Evolutionary conservation across 768 basidiomycete species (phyloP).

Genomic region (Boletus subparvulus): DNA sequence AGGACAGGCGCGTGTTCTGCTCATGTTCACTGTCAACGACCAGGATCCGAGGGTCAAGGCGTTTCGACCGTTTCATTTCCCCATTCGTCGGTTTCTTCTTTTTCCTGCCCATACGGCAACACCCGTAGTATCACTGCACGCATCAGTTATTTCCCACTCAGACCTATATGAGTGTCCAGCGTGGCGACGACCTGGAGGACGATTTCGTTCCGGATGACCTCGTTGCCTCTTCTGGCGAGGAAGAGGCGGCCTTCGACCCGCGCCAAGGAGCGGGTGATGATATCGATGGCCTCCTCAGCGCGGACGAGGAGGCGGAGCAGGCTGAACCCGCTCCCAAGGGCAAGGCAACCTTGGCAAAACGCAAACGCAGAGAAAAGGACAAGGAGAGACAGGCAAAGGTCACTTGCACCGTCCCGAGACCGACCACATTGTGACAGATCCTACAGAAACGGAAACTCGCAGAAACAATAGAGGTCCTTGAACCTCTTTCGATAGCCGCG

Average conservation of each 20-base stretch:
- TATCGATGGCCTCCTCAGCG: slow-evolving; percentile 42
- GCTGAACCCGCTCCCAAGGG: slow-evolving; percentile 27
- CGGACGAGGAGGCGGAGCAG: slow-evolving; percentile 43
- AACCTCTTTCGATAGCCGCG: slow-evolving; percentile 48
- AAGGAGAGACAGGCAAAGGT: slow-evolving; percentile 76
- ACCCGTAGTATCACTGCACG: background rate
- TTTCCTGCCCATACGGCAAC: background rate
- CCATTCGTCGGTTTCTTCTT: background rate
- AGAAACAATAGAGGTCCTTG: slow-evolving; percentile 41
- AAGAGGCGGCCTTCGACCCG: slow-evolving; percentile 33
- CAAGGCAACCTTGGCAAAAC: slow-evolving; percentile 45
- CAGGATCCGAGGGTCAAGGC: background rate
- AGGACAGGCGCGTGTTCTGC: slow-evolving; percentile 22
- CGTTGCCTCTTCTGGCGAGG: slow-evolving; percentile 63
- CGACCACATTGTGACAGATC: slow-evolving; percentile 8
- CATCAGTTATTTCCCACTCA: slow-evolving; percentile 2
- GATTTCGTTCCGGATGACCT: slow-evolving; percentile 73
- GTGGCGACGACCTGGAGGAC: slow-evolving; percentile 82
- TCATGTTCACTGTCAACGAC: slow-evolving; percentile 25
- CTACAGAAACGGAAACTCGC: slow-evolving; percentile 64
- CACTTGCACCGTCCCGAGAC: slow-evolving; percentile 14
- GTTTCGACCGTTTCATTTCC: slow-evolving; percentile 8
- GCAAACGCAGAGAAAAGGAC: slow-evolving; percentile 71
- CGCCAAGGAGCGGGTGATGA: slow-evolving; percentile 35
- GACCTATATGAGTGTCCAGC: slow-evolving; percentile 35